Base-by-base conservation (phyloP, 306 rosid genomes). In the Casuarina glauca region DNA sequence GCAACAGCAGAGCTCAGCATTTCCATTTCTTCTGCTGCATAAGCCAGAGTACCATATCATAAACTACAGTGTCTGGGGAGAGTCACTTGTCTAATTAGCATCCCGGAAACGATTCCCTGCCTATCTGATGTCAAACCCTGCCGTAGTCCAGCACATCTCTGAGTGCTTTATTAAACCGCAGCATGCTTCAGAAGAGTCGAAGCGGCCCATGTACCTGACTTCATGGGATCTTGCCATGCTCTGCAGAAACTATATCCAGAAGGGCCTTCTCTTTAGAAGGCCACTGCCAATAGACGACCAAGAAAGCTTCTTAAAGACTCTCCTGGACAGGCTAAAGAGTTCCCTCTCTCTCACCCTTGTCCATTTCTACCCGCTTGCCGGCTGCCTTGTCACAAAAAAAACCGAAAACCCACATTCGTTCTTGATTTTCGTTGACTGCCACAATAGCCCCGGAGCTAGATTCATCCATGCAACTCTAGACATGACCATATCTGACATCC, bases 351-450 rank as follows among this genome's bases (percentile, higher is more conserved):
- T 82, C 3, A 52, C 90, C 4, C 90, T 91, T 1, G 5, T 45
- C 60, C 94, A 91, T 26, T 66, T 89, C 87, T 84, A 89, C 62
- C 96, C 96, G 3, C 86, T 91, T 1, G 19, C 89, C 0, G 91
- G 93, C 2, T 89, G 88, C 26, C 75, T 92, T 8, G 81, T 71
- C 0, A 87, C 93, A 3, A 36, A 68, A 0, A 79, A 43, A 15
- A 67, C 82, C 44, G 69, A 26, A 26, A 86, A 15, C 85, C 32
- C 85, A 10, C 72, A 73, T 53, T 80, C 87, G 2, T 78, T 80
- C n/a, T 3, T 32, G 26, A 4, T 92, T 35, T 86, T 52, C 4
- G 86, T 90, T 0, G 96, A 90, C 3, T 83, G 89, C 67, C 32
- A 1, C 4, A 74, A 83, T 39, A 62, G 85, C 76, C 58, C 81